phyloP scores from a whole-genome alignment of 2,329 filamentous ascomycete species.

The Dactylonectria macrodidyma region DNA sequence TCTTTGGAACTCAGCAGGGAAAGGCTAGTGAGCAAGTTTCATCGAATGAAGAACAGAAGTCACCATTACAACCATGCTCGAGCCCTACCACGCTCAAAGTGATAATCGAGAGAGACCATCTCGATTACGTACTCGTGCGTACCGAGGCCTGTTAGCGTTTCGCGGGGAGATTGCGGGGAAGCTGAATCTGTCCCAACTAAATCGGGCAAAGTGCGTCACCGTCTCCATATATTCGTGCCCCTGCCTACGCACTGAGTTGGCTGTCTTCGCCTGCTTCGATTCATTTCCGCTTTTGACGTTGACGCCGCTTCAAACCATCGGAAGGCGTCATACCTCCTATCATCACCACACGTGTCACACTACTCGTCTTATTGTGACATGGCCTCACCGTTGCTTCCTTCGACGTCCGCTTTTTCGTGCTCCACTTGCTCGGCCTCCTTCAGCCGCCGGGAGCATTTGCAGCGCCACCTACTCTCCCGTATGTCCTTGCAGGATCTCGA shows the following conservation, averaged over 20 bases:
- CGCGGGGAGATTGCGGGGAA: conserved; percentile 1
- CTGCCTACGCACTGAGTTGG: neutral
- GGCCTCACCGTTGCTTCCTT: neutral
- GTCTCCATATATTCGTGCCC: neutral
- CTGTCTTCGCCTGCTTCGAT: neutral
- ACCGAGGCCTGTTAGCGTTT: neutral
- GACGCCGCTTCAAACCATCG: neutral
- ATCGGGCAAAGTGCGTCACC: neutral
- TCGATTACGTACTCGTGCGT: neutral
- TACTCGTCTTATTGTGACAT: neutral
- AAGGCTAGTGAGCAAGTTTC: too few relatives aligned
- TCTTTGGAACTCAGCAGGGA: too few relatives aligned
- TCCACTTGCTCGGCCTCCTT: conserved; percentile 1
- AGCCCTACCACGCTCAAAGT: too few relatives aligned
- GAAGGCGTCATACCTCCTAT: too few relatives aligned
- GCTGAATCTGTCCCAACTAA: neutral
- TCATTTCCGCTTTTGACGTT: neutral
- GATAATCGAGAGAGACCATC: too few relatives aligned
- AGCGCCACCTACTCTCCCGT: conserved; percentile 6
- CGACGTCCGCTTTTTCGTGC: neutral
- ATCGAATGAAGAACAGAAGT: too few relatives aligned
- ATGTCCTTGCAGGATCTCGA: neutral
- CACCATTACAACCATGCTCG: too few relatives aligned
- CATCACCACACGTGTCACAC: neutral
- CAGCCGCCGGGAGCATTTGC: conserved; percentile 4